phyloP scores from a whole-genome alignment of 2,329 filamentous ascomycete species.

The Myriosclerotinia curreyana region DNA sequence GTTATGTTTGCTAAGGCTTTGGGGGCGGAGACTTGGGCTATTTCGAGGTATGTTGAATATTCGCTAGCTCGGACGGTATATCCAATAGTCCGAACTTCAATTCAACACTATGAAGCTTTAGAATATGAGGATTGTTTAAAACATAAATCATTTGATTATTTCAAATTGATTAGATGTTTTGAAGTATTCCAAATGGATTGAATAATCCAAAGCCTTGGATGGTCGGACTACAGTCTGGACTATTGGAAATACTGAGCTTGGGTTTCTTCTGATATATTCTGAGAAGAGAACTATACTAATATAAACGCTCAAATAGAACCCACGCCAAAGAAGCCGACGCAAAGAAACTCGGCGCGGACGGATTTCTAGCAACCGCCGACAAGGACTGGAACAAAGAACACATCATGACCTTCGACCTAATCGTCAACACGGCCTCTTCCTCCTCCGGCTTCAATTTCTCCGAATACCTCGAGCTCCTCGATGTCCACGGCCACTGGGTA shows the following conservation, averaged over 20 bases:
- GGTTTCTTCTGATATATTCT: not conserved
- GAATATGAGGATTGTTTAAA: too few relatives aligned
- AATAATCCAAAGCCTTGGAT: too few relatives aligned
- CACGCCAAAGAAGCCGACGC: constrained; percentile 60
- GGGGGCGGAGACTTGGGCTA: constrained; percentile 60
- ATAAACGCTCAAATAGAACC: constrained; percentile 32
- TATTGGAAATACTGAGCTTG: too few relatives aligned
- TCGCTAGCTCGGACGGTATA: too few relatives aligned
- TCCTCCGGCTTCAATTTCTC: constrained; percentile 64
- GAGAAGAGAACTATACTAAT: not conserved
- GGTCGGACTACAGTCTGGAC: too few relatives aligned
- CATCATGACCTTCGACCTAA: constrained; percentile 67
- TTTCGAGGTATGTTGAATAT: constrained; percentile 47
- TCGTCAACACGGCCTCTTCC: constrained; percentile 71
- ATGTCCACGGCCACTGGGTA: constrained; percentile 78
- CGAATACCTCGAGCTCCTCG: constrained; percentile 74
- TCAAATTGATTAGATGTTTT: too few relatives aligned
- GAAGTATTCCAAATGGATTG: too few relatives aligned
- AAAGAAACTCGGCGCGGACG: constrained; percentile 56
- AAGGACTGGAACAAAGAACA: constrained; percentile 57
- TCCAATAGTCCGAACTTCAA: too few relatives aligned
- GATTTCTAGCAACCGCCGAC: constrained; percentile 57
- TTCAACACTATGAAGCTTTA: too few relatives aligned
- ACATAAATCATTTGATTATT: too few relatives aligned
- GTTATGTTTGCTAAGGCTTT: constrained; percentile 67